phyloP scores from a whole-genome alignment of 129 eudicot species.

The Kitagawia praeruptora region DNA sequence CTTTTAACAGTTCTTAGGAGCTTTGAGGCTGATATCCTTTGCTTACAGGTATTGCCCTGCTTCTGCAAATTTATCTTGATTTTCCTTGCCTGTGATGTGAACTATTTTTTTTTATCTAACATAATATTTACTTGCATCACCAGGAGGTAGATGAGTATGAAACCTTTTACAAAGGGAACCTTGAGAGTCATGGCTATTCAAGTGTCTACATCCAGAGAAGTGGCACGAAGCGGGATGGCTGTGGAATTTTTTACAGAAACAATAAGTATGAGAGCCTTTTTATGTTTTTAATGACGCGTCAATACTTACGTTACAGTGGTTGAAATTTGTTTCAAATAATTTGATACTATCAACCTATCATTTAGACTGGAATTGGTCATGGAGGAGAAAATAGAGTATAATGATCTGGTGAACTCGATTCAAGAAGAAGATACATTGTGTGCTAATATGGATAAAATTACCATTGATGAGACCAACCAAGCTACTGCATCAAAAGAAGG shows the following conservation, averaged over 20 bases:
- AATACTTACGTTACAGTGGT: not conserved
- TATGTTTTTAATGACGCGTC: not conserved
- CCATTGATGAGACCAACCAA: conserved; percentile 17
- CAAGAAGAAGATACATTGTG: conserved; percentile 27
- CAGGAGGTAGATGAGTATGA: conserved; percentile 94
- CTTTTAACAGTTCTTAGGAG: conserved; percentile 55
- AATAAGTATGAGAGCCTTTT: conserved; percentile 32
- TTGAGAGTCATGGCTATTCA: conserved; percentile 68
- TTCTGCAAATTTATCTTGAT: not conserved
- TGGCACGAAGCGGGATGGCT: conserved; percentile 85
- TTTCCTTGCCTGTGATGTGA: not conserved
- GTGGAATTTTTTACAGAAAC: conserved; percentile 82
- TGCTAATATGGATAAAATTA: conserved; percentile 22
- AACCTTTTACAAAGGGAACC: conserved; percentile 57
- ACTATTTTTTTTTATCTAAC: conserved; percentile 1
- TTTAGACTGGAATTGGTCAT: conserved; percentile 68
- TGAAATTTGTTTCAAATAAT: not conserved
- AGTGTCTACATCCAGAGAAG: conserved; percentile 68
- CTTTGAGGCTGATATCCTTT: conserved; percentile 75
- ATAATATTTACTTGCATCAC: conserved; percentile 8
- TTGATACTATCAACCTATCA: not conserved
- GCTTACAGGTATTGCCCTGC: conserved; percentile 66
- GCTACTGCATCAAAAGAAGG: conserved; percentile 27
- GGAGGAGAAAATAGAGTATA: conserved; percentile 74
- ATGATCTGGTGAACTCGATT: conserved; percentile 63